phyloP scores from a whole-genome alignment of 805 yeast species.

The Priceomyces haplophilus region DNA sequence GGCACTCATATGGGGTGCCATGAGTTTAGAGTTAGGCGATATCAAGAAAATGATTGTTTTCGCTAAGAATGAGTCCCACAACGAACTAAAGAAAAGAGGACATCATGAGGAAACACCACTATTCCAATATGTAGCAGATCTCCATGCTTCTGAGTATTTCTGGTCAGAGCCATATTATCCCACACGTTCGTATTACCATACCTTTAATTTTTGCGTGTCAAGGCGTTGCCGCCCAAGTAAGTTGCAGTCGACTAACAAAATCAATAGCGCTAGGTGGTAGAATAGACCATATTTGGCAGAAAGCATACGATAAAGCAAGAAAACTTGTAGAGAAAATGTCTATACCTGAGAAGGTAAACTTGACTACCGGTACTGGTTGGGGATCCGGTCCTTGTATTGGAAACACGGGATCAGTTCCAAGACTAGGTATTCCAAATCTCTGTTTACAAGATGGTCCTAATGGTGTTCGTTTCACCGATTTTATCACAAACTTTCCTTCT shows the following conservation, averaged over 20 bases:
- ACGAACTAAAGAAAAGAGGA: constrained; percentile 18
- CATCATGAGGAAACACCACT: constrained; percentile 33
- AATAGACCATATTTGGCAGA: constrained; percentile 51
- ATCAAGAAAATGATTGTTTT: constrained; percentile 4
- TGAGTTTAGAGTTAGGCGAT: constrained; percentile 4
- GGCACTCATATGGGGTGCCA: background rate
- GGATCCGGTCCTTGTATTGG: constrained; percentile 62
- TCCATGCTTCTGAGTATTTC: constrained; percentile 10
- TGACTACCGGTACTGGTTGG: constrained; percentile 52
- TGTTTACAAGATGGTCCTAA: constrained; percentile 65
- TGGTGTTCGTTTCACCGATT: constrained; percentile 58
- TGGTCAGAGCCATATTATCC: constrained; percentile 28
- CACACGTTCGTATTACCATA: constrained; percentile 28
- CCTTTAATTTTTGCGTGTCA: background rate
- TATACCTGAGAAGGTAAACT: constrained; percentile 55
- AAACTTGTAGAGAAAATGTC: constrained; percentile 55
- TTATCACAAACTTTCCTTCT: constrained; percentile 54
- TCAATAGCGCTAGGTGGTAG: constrained; percentile 39
- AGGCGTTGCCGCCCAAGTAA: background rate
- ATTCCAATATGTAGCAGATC: constrained; percentile 24
- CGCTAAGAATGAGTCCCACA: constrained; percentile 3
- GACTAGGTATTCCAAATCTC: constrained; percentile 51
- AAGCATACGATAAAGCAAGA: constrained; percentile 55
- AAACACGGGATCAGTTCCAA: constrained; percentile 56
- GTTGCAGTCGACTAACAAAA: constrained; percentile 1